These are phyloP conservation scores for Periconia sp. DNA, from an alignment of 2,329 filamentous ascomycete genomes.

Conservation along the genomic window DNA sequence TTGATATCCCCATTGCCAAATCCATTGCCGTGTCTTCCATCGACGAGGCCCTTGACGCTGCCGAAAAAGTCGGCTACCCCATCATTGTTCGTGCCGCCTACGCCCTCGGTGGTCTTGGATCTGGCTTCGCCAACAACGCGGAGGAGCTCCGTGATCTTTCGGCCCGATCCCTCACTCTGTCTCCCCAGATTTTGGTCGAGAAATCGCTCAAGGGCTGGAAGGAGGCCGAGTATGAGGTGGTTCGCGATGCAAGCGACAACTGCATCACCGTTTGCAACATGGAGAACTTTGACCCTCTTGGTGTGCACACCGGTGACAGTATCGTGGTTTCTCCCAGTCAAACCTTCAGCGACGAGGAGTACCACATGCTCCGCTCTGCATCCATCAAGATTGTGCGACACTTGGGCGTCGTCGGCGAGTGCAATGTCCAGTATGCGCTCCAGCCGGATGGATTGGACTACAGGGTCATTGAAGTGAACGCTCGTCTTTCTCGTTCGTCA, in stretches of 20 bases:
- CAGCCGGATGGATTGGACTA: slow-evolving; percentile 97
- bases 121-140: slow-evolving; percentile 90
- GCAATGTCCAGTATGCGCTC: slow-evolving; percentile 96
- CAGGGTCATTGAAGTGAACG: slow-evolving; percentile 98
- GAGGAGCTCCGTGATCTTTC: slow-evolving; percentile 94
- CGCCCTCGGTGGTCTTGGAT: slow-evolving; percentile 92
- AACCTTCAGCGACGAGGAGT: slow-evolving; percentile 96
- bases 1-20: slow-evolving; percentile 95
- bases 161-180: slow-evolving; percentile 86
- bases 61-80: slow-evolving; percentile 85
- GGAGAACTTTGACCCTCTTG: slow-evolving; percentile 98
- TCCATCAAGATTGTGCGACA: slow-evolving; percentile 98
- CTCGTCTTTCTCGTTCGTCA: slow-evolving; percentile 94
- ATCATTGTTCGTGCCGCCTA: slow-evolving; percentile 98
- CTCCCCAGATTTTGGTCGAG: slow-evolving; percentile 95
- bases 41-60: slow-evolving; percentile 88
- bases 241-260: slow-evolving; percentile 96
- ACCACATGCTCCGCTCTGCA: slow-evolving; percentile 97
- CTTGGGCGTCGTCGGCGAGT: slow-evolving; percentile 95
- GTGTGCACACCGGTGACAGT: slow-evolving; percentile 97
- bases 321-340: slow-evolving; percentile 97
- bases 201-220: slow-evolving; percentile 99
- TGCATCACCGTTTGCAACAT: slow-evolving; percentile 99
- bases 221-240: slow-evolving; percentile 97
- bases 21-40: slow-evolving; percentile 90